A percentile compares a stretch with the other conserved stretches of the same genome.
Conservation (phyloP, 2,329 filamentous ascomycete genomes). For the Macroventuria anomochaeta region DNA sequence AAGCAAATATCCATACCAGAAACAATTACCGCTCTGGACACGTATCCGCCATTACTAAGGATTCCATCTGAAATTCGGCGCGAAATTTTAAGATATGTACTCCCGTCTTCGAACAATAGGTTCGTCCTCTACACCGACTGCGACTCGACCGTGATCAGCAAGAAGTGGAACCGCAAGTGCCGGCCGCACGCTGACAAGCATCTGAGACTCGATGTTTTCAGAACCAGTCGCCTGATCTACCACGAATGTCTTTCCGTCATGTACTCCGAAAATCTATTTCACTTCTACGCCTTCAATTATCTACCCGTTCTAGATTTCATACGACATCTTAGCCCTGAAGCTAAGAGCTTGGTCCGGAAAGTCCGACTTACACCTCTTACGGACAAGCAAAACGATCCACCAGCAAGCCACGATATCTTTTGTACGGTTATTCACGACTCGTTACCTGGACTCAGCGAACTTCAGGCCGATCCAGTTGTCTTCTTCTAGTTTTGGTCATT, state of each 20-base stretch:
- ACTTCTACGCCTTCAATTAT: constrained; percentile 51
- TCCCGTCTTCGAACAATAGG: constrained; percentile 50
- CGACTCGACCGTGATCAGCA: constrained; percentile 48
- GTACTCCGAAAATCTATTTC: constrained; percentile 50
- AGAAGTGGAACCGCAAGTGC: constrained; percentile 46
- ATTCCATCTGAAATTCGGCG: constrained; percentile 49
- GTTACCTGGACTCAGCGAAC: constrained; percentile 44
- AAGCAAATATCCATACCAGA: constrained; percentile 48
- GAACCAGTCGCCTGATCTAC: constrained; percentile 48
- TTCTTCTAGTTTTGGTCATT: constrained; percentile 37
- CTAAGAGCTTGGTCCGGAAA: constrained; percentile 47
- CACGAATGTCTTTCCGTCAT: constrained; percentile 49
- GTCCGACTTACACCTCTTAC: constrained; percentile 47
- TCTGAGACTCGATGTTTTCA: constrained; percentile 45
- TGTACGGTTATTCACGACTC: constrained; percentile 50
- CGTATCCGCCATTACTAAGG: constrained; percentile 46
- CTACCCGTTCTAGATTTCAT: constrained; percentile 50
- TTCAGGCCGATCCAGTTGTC: constrained; percentile 47
- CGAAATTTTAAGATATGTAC: constrained; percentile 48
- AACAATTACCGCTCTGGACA: constrained; percentile 46
- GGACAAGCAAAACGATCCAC: constrained; percentile 45
- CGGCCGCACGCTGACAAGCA: constrained; percentile 44
- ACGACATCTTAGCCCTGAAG: constrained; percentile 47
- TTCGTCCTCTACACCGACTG: constrained; percentile 57
- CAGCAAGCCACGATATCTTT: constrained; percentile 45